These are phyloP conservation scores for Scutellaria galericulata DNA, from an alignment of 257 asterid species.

Conservation along the genomic window DNA sequence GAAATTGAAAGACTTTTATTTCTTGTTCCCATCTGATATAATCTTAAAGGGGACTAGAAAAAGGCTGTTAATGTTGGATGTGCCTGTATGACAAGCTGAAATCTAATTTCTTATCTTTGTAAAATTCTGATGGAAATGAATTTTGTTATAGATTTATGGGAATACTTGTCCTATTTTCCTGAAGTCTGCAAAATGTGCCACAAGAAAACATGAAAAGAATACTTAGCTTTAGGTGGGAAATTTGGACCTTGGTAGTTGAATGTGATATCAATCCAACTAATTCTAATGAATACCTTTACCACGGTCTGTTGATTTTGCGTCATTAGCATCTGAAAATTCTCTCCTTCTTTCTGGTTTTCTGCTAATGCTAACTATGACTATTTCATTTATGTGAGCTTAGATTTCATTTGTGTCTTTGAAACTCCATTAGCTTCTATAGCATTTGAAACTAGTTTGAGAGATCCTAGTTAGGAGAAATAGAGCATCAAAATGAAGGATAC, in stretches of 20 bases:
- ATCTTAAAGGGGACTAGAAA: neutral
- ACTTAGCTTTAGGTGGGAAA: slow-evolving; percentile 8
- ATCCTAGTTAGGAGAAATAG: neutral
- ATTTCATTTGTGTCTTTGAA: neutral
- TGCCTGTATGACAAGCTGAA: neutral
- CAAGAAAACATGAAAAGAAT: neutral
- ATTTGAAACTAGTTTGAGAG: neutral
- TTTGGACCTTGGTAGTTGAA: neutral
- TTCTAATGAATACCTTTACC: neutral
- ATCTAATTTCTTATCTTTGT: neutral
- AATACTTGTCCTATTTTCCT: neutral
- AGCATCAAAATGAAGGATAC: neutral
- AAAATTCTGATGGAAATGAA: neutral
- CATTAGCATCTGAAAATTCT: slow-evolving; percentile 4
- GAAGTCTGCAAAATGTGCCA: slow-evolving; percentile 5
- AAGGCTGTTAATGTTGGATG: too few relatives aligned
- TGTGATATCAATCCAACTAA: neutral
- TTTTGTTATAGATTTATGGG: neutral
- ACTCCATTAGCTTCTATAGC: neutral
- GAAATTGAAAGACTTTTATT: too few relatives aligned
- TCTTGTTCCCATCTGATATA: too few relatives aligned
- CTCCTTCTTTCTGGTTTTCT: slow-evolving; percentile 10
- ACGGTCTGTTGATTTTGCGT: neutral
- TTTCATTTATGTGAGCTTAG: neutral
- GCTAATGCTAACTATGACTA: neutral